Evolutionary conservation across 495 filamentous ascomycete species (phyloP).

Genomic region (Aspergillus conjunctus): DNA sequence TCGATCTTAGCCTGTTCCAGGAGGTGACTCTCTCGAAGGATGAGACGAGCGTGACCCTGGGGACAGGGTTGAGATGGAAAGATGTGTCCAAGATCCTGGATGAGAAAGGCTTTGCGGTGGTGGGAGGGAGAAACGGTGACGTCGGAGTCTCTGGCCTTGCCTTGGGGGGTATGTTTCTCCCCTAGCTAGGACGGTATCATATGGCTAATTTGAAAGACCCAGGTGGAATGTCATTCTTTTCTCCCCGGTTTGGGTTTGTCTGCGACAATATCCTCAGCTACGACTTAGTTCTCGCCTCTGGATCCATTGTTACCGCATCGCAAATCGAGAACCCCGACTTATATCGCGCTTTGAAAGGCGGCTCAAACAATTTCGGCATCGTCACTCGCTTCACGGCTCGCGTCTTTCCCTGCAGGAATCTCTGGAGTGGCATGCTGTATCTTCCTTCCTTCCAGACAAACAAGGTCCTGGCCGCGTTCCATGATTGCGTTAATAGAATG

Average conservation of each 20-base stretch:
- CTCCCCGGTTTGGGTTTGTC: not conserved
- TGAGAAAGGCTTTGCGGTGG: conserved; percentile 2
- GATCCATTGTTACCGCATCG: not conserved
- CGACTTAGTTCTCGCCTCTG: conserved; percentile 3
- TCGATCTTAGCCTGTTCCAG: conserved; percentile 5
- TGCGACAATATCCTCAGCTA: not conserved
- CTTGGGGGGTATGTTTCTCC: conserved; percentile 5
- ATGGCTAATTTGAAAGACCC: too few relatives aligned
- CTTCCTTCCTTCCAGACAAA: not conserved
- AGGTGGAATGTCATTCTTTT: conserved; percentile 9
- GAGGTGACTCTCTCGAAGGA: conserved; percentile 9
- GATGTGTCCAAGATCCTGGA: conserved; percentile 4
- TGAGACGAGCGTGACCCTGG: conserved; percentile 1
- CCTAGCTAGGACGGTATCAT: too few relatives aligned
- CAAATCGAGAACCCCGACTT: not conserved
- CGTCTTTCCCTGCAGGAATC: not conserved
- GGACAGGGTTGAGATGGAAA: not conserved
- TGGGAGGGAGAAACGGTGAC: conserved; percentile 1
- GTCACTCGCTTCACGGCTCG: conserved; percentile 5
- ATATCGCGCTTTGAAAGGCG: conserved; percentile 7
- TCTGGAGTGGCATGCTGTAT: conserved; percentile 5
- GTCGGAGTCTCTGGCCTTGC: conserved; percentile 4
- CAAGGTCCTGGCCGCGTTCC: conserved; percentile 1
- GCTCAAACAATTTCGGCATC: conserved; percentile 10
- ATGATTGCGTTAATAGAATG: not conserved